phyloP scores from a whole-genome alignment of 2,329 filamentous ascomycete genomes.

The Orbilia oligospora region DNA sequence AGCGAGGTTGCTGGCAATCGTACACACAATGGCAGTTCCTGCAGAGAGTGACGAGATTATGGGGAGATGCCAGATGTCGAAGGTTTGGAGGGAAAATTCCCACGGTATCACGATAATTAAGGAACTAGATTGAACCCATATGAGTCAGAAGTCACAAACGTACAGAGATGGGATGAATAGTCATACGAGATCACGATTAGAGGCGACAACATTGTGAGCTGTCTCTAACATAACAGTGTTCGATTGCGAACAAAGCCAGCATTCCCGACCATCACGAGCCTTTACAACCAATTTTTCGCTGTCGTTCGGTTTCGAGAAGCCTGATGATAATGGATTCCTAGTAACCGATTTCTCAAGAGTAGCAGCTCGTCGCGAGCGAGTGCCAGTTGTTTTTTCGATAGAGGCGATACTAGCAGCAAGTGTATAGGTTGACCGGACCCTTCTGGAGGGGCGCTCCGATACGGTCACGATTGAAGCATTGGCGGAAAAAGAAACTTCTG shows the following conservation, averaged over 20 bases:
- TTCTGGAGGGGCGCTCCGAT: slow-evolving; percentile 54
- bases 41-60: slow-evolving; percentile 58
- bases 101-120: slow-evolving; percentile 55
- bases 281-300: slow-evolving; percentile 58
- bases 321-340: slow-evolving; percentile 51
- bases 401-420: slow-evolving; percentile 54
- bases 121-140: slow-evolving; percentile 38
- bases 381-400: slow-evolving; percentile 44
- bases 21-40: slow-evolving; percentile 57
- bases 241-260: slow-evolving; percentile 52
- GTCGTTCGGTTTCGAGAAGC: slow-evolving; percentile 58
- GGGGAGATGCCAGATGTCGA: slow-evolving; percentile 56
- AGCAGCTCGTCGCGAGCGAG: slow-evolving; percentile 35
- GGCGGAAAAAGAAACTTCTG: slow-evolving; percentile 46
- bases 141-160: slow-evolving; percentile 48
- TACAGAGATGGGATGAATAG: neutral
- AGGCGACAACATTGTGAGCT: slow-evolving; percentile 57
- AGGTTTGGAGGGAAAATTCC: slow-evolving; percentile 58
- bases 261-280: slow-evolving; percentile 52
- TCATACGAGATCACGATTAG: slow-evolving; percentile 55
- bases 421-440: slow-evolving; percentile 47
- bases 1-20: slow-evolving; percentile 57
- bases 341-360: slow-evolving; percentile 54
- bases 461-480: slow-evolving; percentile 51
- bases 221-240: slow-evolving; percentile 57